A percentile compares a stretch with the other conserved stretches of the same genome.
These are phyloP conservation scores for Lipomyces spencermartinsiae DNA, from an alignment of 805 yeast genomes.

Conservation along the genomic window DNA sequence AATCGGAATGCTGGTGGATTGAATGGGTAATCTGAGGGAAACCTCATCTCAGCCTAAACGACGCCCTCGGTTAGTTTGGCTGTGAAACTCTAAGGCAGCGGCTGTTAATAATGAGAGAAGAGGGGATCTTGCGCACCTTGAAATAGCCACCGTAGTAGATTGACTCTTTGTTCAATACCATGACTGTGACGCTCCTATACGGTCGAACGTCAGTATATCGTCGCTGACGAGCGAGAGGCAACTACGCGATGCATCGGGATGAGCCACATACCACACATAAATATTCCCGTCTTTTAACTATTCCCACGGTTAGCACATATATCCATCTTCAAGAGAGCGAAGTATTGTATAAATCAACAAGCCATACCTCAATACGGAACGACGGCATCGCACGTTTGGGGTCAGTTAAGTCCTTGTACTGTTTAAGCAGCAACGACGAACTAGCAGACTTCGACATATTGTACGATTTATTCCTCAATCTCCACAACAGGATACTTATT, in stretches of 20 bases:
- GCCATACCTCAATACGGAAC: constrained; percentile 64
- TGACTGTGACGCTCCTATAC: constrained; percentile 81
- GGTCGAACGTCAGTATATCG: neutral
- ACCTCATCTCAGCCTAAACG: constrained; percentile 78
- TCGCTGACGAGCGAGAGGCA: neutral
- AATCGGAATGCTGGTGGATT: constrained; percentile 92
- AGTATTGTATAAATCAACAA: neutral
- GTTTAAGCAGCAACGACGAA: constrained; percentile 88
- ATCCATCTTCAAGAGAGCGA: neutral
- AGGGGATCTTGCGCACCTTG: constrained; percentile 48
- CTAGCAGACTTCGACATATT: constrained; percentile 37
- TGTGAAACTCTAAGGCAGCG: neutral
- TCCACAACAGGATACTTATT: neutral
- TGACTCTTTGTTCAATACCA: constrained; percentile 88
- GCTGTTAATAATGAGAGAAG: too few species aligned
- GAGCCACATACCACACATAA: constrained; percentile 52
- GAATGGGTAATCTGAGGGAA: constrained; percentile 90
- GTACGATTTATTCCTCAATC: neutral
- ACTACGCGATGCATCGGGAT: neutral
- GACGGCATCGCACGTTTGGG: constrained; percentile 81
- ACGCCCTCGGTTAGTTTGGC: constrained; percentile 2
- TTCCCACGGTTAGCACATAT: neutral
- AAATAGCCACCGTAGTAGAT: constrained; percentile 94
- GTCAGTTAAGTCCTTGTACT: constrained; percentile 90
- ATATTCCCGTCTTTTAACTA: constrained; percentile 65